Conservation (phyloP, 1,284 basidiomycete species). For the Fomitopsis palustris region DNA sequence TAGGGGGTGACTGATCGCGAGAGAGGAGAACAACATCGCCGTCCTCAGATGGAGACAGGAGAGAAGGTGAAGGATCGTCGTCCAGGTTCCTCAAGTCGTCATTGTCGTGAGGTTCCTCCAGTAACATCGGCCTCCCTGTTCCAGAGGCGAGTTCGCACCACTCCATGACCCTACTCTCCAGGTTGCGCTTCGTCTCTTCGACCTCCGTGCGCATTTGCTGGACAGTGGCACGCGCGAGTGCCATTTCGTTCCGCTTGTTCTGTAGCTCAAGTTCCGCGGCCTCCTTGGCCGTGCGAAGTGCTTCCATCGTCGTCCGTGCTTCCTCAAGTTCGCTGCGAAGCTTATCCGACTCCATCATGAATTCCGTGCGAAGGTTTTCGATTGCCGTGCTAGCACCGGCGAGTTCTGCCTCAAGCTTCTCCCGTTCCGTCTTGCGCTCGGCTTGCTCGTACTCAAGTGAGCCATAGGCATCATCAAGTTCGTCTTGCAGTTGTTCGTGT, state of each 20-base stretch:
- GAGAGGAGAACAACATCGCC: neutral
- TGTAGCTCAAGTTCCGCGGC: neutral
- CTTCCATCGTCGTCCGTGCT: neutral
- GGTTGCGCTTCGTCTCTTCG: neutral
- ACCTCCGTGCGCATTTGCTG: neutral
- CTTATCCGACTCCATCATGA: neutral
- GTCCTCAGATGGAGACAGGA: neutral
- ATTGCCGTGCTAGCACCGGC: neutral
- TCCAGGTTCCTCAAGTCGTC: neutral
- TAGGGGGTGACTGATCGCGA: neutral
- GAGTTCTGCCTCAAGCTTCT: neutral
- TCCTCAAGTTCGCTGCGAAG: neutral
- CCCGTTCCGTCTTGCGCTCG: neutral
- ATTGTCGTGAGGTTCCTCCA: neutral
- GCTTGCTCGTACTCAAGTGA: neutral
- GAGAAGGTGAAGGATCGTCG: neutral
- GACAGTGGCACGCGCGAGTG: neutral
- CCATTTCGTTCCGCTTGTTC: neutral
- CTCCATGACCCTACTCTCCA: neutral
- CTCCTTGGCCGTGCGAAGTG: neutral
- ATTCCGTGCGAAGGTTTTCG: neutral
- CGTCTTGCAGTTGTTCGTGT: neutral
- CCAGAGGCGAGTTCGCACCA: neutral
- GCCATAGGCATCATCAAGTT: neutral
- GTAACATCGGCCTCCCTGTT: neutral